Base-by-base conservation (phyloP, 306 rosid species). In the Herpetospermum pedunculosum region DNA sequence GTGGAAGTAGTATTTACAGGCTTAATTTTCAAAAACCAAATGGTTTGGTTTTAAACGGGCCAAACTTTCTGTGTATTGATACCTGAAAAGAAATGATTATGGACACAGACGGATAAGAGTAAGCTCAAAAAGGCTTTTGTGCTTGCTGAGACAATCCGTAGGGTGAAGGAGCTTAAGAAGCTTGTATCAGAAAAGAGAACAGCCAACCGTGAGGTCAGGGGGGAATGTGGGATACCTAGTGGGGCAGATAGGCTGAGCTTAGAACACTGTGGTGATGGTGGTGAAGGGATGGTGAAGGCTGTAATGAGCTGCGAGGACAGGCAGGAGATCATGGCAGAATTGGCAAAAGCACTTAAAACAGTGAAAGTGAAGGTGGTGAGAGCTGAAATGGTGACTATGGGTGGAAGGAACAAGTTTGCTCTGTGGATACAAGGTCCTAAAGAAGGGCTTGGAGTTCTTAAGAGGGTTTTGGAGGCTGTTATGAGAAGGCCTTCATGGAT, bases 121-220 rank as follows among this genome's bases (percentile, higher is more conserved):
- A 76, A 91, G 92, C 83, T 75, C 85, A 89, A 89, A 95, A 91
- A 91, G 80, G 96, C 92, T 44, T 77, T 88, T 13, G 79, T 89
- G 47, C 84, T 91, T 44, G 78, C 62, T 3, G 91, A 87, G 83
- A 83, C 90, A 16, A 81, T 91, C 35, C 75, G 77, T 77, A 80
- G 74, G 48, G 83, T 91, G 77, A 86, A 55, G 76, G 88, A 79
- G 82, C 81, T 89, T 73, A 79, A 83, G 80, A 82, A 75, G 80
- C 78, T 72, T 13, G 88, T 76, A 46, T 77, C 80, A 30, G 78
- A 84, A 43, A 64, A 82, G 28, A 84, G 83, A 83, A 82, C 78
- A 77, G 73, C 74, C 16, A 23, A 73, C 48, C 30, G 63, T 28
- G 70, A 72, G 62, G 16, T 63, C 32, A 72, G 68, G 47, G 80